phyloP scores from a whole-genome alignment of 2,329 filamentous ascomycete species.

The Diaporthe humulicola region DNA sequence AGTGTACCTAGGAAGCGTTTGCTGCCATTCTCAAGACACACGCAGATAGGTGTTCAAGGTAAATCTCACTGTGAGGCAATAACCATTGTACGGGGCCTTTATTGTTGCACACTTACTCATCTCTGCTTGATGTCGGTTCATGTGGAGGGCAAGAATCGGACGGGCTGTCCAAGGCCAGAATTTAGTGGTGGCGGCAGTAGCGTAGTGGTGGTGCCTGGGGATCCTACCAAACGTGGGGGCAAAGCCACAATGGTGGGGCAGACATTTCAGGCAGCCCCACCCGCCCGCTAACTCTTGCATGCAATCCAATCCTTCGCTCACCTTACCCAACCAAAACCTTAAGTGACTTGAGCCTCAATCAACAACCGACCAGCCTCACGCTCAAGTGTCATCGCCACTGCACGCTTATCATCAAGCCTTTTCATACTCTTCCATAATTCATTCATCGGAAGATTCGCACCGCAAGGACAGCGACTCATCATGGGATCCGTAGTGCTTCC shows the following conservation, averaged over 20 bases:
- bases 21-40: not conserved
- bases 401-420: not conserved
- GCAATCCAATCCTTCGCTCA: not conserved
- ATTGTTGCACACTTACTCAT: too few species aligned
- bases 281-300: not conserved
- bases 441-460: too few species aligned
- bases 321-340: slow-evolving; percentile 12
- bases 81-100: too few species aligned
- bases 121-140: not conserved
- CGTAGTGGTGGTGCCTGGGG: not conserved
- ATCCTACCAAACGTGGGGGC: not conserved
- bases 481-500: slow-evolving; percentile 92
- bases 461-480: not conserved
- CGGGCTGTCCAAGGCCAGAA: not conserved
- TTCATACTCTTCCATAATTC: too few species aligned
- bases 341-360: slow-evolving; percentile 18
- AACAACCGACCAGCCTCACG: not conserved
- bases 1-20: not conserved
- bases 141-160: not conserved
- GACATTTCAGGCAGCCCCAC: slow-evolving; percentile 14
- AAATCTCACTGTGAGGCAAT: not conserved
- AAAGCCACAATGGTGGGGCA: not conserved
- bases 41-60: not conserved
- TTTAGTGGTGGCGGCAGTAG: not conserved
- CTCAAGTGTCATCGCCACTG: not conserved